These are phyloP conservation scores for Jacaranda copaia DNA, from an alignment of 257 asterid species.

Conservation along the genomic window DNA sequence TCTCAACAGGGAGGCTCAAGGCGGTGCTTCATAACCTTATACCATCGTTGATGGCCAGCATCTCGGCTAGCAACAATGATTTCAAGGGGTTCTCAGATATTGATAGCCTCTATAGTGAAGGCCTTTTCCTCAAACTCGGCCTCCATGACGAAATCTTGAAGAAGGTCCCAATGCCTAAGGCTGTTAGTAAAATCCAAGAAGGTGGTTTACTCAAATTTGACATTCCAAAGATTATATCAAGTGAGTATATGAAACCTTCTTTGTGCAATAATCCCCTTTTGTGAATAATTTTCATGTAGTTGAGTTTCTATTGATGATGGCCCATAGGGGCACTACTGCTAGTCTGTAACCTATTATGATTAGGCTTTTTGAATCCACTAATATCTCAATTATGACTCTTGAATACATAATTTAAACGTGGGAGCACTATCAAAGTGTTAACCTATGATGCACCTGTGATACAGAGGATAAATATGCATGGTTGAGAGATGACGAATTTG, in stretches of 20 bases:
- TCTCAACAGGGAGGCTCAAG: conserved; percentile 88
- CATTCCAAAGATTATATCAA: conserved; percentile 80
- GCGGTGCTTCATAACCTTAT: conserved; percentile 84
- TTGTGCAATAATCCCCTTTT: background rate
- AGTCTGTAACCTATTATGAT: background rate
- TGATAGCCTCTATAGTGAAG: conserved; percentile 87
- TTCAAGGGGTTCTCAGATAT: conserved; percentile 88
- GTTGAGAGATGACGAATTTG: conserved; percentile 96
- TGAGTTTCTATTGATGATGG: conserved; percentile 17
- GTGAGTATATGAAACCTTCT: conserved; percentile 49
- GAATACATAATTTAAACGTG: conserved; percentile 2
- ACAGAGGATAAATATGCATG: conserved; percentile 95
- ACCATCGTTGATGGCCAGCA: conserved; percentile 79
- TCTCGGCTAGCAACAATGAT: conserved; percentile 78
- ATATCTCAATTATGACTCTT: conserved; percentile 9
- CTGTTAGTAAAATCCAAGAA: conserved; percentile 73
- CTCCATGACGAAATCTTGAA: conserved; percentile 75
- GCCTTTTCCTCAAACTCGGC: conserved; percentile 85
- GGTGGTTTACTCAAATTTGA: conserved; percentile 84
- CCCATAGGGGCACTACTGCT: background rate
- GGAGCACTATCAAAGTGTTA: background rate
- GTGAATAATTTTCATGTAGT: conserved; percentile 23
- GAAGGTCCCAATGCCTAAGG: conserved; percentile 80
- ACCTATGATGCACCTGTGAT: background rate
- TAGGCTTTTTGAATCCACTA: conserved; percentile 16